phyloP scores from a whole-genome alignment of 1,284 basidiomycete genomes.

The Cutaneotrichosporon cutaneum region DNA sequence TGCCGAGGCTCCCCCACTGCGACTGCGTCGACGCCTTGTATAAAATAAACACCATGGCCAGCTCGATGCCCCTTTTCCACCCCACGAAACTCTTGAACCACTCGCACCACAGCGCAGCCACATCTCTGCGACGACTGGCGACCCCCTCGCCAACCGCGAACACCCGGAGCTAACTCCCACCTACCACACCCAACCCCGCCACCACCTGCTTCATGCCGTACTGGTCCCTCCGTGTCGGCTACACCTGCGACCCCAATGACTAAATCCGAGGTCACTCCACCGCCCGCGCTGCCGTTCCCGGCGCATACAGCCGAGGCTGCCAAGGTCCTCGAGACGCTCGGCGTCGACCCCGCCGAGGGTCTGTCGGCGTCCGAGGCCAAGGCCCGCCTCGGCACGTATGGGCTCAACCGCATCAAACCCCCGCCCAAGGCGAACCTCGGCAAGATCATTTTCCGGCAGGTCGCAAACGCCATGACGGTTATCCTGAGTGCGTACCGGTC shows the following conservation, averaged over 20 bases:
- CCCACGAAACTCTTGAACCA: background rate
- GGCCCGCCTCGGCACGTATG: conserved; percentile 39
- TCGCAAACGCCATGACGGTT: conserved; percentile 53
- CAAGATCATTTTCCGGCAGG: conserved; percentile 46
- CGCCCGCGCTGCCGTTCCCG: conserved; percentile 2
- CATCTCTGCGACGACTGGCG: background rate
- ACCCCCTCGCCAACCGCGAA: background rate
- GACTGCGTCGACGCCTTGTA: too few relatives aligned
- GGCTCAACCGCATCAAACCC: conserved; percentile 52
- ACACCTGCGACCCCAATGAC: conserved; percentile 7
- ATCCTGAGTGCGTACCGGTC: conserved; percentile 47
- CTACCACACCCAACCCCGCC: background rate
- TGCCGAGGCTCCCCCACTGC: too few relatives aligned
- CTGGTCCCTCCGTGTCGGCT: background rate
- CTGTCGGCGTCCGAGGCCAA: conserved; percentile 35
- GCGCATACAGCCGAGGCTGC: conserved; percentile 42
- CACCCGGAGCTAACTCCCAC: background rate
- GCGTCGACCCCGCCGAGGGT: conserved; percentile 36
- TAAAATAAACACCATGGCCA: too few relatives aligned
- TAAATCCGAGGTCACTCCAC: conserved; percentile 1
- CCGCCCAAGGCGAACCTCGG: conserved; percentile 43
- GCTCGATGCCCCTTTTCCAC: too few relatives aligned
- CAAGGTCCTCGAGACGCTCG: conserved; percentile 43
- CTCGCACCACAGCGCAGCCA: background rate
- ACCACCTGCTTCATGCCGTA: background rate